Base-by-base conservation (phyloP, 2,329 filamentous ascomycete genomes). In the Xylariaceae sp. region DNA sequence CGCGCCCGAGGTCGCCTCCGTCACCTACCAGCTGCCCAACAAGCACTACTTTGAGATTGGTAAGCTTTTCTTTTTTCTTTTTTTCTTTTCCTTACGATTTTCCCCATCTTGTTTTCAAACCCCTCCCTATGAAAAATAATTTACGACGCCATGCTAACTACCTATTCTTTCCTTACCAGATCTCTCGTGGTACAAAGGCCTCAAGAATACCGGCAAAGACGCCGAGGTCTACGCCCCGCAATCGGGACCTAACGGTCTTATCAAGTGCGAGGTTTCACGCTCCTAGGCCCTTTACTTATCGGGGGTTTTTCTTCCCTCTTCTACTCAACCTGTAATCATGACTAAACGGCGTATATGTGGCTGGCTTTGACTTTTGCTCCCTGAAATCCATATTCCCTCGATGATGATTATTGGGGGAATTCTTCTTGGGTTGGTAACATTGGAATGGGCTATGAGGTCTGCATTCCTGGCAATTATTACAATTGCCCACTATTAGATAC, bases 21-120 rank as follows among this genome's bases (percentile, higher is more conserved):
- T 94, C 35, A 83, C 88, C 65, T 97, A 97, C 71, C 81, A 87
- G 7, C 80, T 99, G 67, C 94, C 94, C 9, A 99, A 99, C 80
- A 97, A 97, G 79, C 94, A 99, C 76, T 97, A 97, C 77, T 97
- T 97, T 70, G 93, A 97, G 75, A 87, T 97, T 73, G 89, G 86
- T 91, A 77, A 76, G 87, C 79, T 20, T 48, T 29, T 21, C 35
- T 35, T 13, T 27, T 16, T 8, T 32, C 9, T 29, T 30, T 44
- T 16, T n/a, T 26, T 18, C 8, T 32, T 20, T 20, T 23, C 8
- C 33, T n/a, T 15, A 8, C 21, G 7, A 16, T 27, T 20, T 29
- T 6, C 13, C 4, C 11, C 21, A 36, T 32, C 20, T 42, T 49
- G 16, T 24, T 27, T 11, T 20, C 21, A 6, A 23, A 48, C 3